Base-by-base conservation (phyloP, 192 early-diverging fungal species). In the Coemansia sp. region DNA sequence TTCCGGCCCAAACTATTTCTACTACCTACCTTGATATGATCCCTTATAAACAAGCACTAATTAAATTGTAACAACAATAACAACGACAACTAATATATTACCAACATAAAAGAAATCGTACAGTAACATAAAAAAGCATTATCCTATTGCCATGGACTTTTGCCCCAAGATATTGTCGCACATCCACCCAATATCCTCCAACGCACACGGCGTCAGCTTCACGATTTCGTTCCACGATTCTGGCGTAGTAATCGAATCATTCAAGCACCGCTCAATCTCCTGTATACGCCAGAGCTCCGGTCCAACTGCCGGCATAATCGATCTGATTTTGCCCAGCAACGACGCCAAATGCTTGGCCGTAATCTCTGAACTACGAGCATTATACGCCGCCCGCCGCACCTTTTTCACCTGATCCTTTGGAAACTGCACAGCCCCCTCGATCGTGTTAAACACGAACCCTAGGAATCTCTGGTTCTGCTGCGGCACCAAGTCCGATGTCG, bases 391-490 rank as follows among this genome's bases (percentile, higher is more conserved):
- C 6, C 81, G 60, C 9, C 76, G 67, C n/a, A 83, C 71, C 58
- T 77, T 77, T 19, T 77, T 83, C 46, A 83, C 62, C 65, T 83
- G 74, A 62, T 77, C 75, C 43, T 65, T 68, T 39, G 81, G 81
- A 31, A 83, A 71, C 43, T 77, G 71, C 32, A 77, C 49, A 9
- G 49, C 31, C 38, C 65, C 54, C 11, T 74, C 69, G 10, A 74
- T n/a, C 1, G 81, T 83, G 31, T 83, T 83, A 51, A 83, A 83
- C 24, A 74, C 75, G 49, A 83, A 83, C 0, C 81, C 81, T 10
- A 83, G 62, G 59, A 83, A 83, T 25, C 75, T 40, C 65, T 83
- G 81, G 68, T 71, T 83, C 61, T 83, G 81, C 56, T 77, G 74
- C 0, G 81, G 81, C 59, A 77, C 76, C 46, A 83, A 47, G 42